These are phyloP conservation scores for Tephrocybe rancida DNA, from an alignment of 768 basidiomycete species.

Conservation along the genomic window DNA sequence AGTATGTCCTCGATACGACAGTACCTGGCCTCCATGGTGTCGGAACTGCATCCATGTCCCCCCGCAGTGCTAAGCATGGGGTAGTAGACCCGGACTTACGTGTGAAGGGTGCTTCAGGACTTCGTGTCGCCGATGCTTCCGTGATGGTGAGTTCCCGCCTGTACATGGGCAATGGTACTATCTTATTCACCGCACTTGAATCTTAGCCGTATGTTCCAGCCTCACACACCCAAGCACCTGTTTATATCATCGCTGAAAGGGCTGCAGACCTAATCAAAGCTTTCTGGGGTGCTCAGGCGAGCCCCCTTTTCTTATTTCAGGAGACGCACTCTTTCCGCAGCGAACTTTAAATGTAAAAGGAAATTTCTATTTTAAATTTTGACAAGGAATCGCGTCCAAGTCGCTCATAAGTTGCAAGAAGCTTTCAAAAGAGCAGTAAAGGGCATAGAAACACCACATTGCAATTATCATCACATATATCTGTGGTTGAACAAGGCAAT, in stretches of 20 bases:
- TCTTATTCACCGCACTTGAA: neutral
- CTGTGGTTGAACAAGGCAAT: no score
- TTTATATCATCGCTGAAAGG: conserved; percentile 22
- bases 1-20: conserved; percentile 18
- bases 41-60: conserved; percentile 21
- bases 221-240: conserved; percentile 20
- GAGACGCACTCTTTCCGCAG: no score
- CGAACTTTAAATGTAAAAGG: no score
- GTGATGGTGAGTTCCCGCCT: conserved; percentile 17
- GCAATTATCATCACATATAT: no score
- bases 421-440: no score
- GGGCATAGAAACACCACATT: no score
- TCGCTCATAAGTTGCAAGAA: no score
- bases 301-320: no score
- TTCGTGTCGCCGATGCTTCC: conserved; percentile 34
- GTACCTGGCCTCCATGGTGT: conserved; percentile 1
- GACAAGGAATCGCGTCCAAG: no score
- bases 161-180: no score
- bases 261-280: conserved; percentile 4
- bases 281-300: no score
- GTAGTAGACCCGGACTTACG: conserved; percentile 29
- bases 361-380: no score
- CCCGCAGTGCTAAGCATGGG: conserved; percentile 14
- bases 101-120: conserved; percentile 26
- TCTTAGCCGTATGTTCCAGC: conserved; percentile 18